Conservation (phyloP, 768 basidiomycete genomes). For the Paxillus ammoniavirescens region DNA sequence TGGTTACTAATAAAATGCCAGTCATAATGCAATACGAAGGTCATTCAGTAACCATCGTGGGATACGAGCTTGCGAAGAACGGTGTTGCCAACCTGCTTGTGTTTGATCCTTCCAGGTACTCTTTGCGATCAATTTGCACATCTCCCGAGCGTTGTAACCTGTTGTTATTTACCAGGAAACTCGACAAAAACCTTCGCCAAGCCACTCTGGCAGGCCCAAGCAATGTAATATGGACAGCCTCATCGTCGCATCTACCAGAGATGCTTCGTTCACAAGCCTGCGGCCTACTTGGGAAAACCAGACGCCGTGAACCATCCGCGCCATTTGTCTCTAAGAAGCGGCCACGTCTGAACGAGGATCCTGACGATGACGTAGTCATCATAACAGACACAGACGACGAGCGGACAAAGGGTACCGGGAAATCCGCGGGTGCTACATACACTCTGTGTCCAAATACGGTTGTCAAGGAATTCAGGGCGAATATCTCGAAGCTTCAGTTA, state of each 20-base stretch:
- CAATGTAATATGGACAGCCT: conserved; percentile 5
- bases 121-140: conserved; percentile 14
- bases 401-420: neutral
- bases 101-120: conserved; percentile 75
- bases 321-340: conserved; percentile 30
- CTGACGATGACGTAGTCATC: conserved; percentile 29
- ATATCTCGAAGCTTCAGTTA: conserved; percentile 41
- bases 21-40: conserved; percentile 80
- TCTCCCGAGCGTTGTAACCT: neutral
- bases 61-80: conserved; percentile 67
- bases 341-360: conserved; percentile 12
- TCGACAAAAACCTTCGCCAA: conserved; percentile 13
- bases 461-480: conserved; percentile 51
- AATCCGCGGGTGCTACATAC: neutral
- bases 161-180: conserved; percentile 10
- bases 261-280: conserved; percentile 1
- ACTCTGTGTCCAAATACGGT: conserved; percentile 32
- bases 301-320: conserved; percentile 20
- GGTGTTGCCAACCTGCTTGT: conserved; percentile 63
- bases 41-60: conserved; percentile 86
- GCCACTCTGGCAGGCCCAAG: conserved; percentile 16
- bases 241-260: conserved; percentile 9
- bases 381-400: conserved; percentile 20
- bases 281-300: conserved; percentile 14
- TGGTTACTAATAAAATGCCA: conserved; percentile 67